phyloP scores from a whole-genome alignment of 495 filamentous ascomycete species.

The Trichoderma erinaceum region DNA sequence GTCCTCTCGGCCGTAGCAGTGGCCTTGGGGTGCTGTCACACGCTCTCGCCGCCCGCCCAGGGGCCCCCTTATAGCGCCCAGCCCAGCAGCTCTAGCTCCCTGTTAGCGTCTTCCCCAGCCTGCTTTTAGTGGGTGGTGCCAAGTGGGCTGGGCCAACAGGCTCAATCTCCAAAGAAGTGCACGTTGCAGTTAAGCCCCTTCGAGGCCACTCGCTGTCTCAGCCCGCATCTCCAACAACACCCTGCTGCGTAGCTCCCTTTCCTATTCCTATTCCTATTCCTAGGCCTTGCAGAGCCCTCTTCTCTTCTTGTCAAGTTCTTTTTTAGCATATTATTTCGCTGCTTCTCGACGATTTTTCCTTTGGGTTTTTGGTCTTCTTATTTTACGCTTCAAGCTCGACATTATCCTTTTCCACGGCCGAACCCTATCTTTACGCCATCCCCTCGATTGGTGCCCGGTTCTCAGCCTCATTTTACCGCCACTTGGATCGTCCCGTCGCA shows the following conservation, averaged over 20 bases:
- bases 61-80: not conserved
- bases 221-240: conserved; percentile 1
- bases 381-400: not conserved
- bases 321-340: not conserved
- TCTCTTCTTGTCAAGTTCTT: not conserved
- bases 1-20: not conserved
- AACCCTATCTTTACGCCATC: not conserved
- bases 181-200: not conserved
- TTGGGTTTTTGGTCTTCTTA: too few species aligned
- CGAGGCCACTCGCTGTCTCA: not conserved
- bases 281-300: not conserved
- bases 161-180: not conserved
- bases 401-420: not conserved
- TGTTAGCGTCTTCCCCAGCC: not conserved
- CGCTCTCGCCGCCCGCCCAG: not conserved
- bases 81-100: not conserved
- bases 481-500: not conserved
- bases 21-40: too few species aligned
- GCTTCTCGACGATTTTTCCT: not conserved
- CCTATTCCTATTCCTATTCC: not conserved
- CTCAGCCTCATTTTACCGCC: not conserved
- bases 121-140: not conserved
- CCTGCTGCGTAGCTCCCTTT: not conserved
- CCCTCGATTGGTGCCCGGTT: not conserved
- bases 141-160: not conserved